phyloP scores from a whole-genome alignment of 305 asterid genomes.

The Rubia balearica region DNA sequence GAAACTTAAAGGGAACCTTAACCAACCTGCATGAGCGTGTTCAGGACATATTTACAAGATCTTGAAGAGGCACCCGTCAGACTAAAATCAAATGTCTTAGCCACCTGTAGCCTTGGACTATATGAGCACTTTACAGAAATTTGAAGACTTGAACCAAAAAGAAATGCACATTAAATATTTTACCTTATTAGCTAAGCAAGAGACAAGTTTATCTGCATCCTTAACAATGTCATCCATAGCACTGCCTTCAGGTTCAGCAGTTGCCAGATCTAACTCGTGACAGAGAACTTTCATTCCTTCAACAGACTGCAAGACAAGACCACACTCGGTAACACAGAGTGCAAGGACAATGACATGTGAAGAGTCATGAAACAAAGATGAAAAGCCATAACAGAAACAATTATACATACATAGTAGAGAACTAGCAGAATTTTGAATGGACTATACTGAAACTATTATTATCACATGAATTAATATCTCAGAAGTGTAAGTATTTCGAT shows the following conservation, averaged over 20 bases:
- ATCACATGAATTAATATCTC: not conserved
- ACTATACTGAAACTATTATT: not conserved
- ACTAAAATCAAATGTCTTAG: slow-evolving; percentile 94
- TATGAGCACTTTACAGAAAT: slow-evolving; percentile 18
- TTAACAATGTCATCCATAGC: slow-evolving; percentile 69
- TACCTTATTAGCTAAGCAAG: slow-evolving; percentile 95
- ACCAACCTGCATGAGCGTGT: slow-evolving; percentile 94
- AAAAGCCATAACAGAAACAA: not conserved
- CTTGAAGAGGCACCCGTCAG: slow-evolving; percentile 94
- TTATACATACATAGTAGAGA: not conserved
- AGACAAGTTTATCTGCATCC: slow-evolving; percentile 97
- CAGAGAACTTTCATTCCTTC: slow-evolving; percentile 99
- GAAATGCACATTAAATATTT: slow-evolving; percentile 5
- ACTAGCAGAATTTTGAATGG: not conserved
- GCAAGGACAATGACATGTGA: not conserved
- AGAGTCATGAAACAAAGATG: not conserved
- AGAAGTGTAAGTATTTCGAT: not conserved
- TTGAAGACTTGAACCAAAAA: not conserved
- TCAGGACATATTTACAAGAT: slow-evolving; percentile 98
- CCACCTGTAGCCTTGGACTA: slow-evolving; percentile 50
- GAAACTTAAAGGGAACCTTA: slow-evolving; percentile 1
- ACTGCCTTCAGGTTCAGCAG: slow-evolving; percentile 81
- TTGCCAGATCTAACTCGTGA: slow-evolving; percentile 83
- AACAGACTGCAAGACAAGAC: slow-evolving; percentile 64
- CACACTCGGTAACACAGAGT: not conserved